Evolutionary conservation across 306 rosid genomes (phyloP).

Genomic region (Citrullus colocynthis): DNA sequence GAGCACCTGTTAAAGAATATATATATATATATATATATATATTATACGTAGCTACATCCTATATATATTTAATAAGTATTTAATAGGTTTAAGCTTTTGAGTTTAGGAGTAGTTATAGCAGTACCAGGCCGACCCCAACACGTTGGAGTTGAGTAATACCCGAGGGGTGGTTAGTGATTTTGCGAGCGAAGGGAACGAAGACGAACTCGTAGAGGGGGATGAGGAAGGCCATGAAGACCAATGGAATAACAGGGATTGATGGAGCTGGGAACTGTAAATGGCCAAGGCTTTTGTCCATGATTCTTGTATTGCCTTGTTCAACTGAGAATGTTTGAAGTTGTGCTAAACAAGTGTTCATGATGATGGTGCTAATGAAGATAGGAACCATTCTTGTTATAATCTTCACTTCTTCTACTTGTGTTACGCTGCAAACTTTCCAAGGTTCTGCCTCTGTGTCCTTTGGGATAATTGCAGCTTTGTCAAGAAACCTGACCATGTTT

Average conservation of each 20-base stretch:
- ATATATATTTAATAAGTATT: too few relatives aligned
- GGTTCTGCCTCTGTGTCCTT: constrained; percentile 22
- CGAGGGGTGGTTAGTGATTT: constrained; percentile 55
- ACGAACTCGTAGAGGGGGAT: constrained; percentile 55
- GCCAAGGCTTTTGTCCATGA: constrained; percentile 48
- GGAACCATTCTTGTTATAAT: constrained; percentile 71
- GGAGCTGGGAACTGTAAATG: constrained; percentile 47
- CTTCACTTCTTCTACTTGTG: constrained; percentile 87
- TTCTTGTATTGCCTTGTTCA: constrained; percentile 38
- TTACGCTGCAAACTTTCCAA: constrained; percentile 69
- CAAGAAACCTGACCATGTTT: constrained; percentile 31
- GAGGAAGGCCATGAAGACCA: constrained; percentile 43
- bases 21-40: too few relatives aligned
- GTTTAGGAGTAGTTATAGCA: background rate
- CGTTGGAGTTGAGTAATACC: constrained; percentile 83
- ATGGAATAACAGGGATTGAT: constrained; percentile 66
- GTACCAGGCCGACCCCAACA: constrained; percentile 66
- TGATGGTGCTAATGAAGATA: constrained; percentile 57
- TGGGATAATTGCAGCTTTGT: constrained; percentile 53
- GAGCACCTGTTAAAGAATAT: background rate
- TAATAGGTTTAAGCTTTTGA: background rate
- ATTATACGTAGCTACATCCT: too few relatives aligned
- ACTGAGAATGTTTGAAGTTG: constrained; percentile 88
- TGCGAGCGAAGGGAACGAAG: constrained; percentile 65
- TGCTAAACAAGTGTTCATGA: constrained; percentile 81